Conservation (phyloP, 2,329 filamentous ascomycete genomes). For the Clarireedia hainanense region DNA sequence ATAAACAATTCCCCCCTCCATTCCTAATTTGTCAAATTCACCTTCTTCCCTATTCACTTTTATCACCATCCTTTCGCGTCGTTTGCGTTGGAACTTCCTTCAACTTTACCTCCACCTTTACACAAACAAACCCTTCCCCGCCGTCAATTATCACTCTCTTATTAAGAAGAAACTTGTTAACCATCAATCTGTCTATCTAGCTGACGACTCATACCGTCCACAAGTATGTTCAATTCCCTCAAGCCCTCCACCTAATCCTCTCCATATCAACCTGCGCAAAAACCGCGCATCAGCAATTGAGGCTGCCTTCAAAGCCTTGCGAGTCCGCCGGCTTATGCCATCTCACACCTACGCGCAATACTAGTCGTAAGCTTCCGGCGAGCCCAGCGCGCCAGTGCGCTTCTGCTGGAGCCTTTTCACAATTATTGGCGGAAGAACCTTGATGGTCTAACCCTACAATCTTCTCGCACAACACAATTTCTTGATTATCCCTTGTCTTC, state of each 20-base stretch:
- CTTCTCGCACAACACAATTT: slow-evolving; percentile 4
- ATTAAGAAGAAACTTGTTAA: slow-evolving; percentile 1
- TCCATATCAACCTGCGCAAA: neutral
- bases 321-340: slow-evolving; percentile 3
- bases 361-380: slow-evolving; percentile 6
- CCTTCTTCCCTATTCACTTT: slow-evolving; percentile 8
- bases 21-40: slow-evolving; percentile 7
- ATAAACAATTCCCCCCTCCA: neutral
- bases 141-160: slow-evolving; percentile 4
- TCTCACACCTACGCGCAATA: slow-evolving; percentile 6
- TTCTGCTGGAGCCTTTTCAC: slow-evolving; percentile 5
- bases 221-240: slow-evolving; percentile 8
- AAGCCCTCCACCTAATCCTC: neutral
- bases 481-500: slow-evolving; percentile 18
- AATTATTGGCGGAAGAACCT: slow-evolving; percentile 13
- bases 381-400: slow-evolving; percentile 7
- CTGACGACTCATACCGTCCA: slow-evolving; percentile 12
- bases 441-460: slow-evolving; percentile 11
- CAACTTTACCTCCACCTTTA: slow-evolving; percentile 4
- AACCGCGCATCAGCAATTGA: neutral
- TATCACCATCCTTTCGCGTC: slow-evolving; percentile 3
- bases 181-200: slow-evolving; percentile 8
- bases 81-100: neutral
- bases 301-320: neutral
- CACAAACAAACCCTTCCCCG: slow-evolving; percentile 3